Evolutionary conservation across 179 eudicot species (phyloP), one percentile per base, ranked within the genome.

Genomic region (Monotropa hypopitys): DNA sequence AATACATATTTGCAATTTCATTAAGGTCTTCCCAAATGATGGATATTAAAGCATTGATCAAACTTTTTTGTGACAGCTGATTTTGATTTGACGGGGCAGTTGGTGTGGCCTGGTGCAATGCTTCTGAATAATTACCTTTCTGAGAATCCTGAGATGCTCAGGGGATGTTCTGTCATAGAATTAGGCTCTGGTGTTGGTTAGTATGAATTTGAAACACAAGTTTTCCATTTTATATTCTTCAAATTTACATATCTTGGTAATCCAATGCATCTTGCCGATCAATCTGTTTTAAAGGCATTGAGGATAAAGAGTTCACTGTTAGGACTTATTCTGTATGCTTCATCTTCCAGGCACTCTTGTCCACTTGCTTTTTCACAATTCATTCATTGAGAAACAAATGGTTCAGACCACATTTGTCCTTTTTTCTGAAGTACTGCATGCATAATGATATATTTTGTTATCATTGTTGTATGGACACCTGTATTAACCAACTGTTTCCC

Each of bases 41-140:
- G 57, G n/a, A n/a, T 61, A 46, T 20, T 28, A 15, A 45, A 11
- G 4, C 7, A 20, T 20, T 72, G 28, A 43, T 1, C 83, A 71
- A 54, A 68, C 72, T 80, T n/a, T 51, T 38, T 32, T 73, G 49
- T 78, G 54, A 75, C 93, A 90, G 97, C 97, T 89, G 97, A 94
- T 86, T 94, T 90, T 86, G 98, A 94, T 87, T 84, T 94, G 80
- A 94, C 98, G 32, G 97, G 98, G 76, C 98, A 94, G 84, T 76
- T 92, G 86, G 97, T 94, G 30, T 94, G 98, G 98, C 98, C 98
- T 80, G 97, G 97, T 16, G 98, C 98, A 35, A 88, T 84, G 77
- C 79, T 92, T 53, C 69, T 94, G 83, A 94, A 94, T 83, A 84
- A 88, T 70, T 92, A 89, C 80, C 86, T 94, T 51, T 89, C 94